phyloP scores from a whole-genome alignment of 129 eudicot genomes.

The Flaveria trinervia region DNA sequence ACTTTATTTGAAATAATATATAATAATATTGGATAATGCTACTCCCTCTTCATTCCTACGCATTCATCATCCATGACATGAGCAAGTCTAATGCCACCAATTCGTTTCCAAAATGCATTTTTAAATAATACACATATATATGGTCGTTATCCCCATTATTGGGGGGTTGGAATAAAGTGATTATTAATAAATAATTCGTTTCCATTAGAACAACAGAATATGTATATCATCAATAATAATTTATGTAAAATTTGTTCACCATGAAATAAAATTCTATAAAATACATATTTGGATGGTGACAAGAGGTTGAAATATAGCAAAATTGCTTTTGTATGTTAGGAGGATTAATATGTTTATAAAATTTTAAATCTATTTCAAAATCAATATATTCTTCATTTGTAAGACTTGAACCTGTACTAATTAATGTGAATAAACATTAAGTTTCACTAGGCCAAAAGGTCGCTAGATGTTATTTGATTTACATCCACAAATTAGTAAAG shows the following conservation, averaged over 20 bases:
- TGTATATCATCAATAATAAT: background rate
- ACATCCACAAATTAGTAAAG: too few relatives aligned
- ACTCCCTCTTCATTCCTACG: slow-evolving; percentile 18
- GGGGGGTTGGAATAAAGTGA: slow-evolving; percentile 21
- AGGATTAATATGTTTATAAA: background rate
- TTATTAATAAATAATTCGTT: background rate
- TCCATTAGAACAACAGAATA: slow-evolving; percentile 21
- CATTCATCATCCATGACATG: slow-evolving; percentile 48
- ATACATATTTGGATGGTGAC: slow-evolving; percentile 6
- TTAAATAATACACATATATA: background rate
- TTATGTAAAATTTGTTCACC: background rate
- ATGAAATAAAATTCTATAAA: background rate
- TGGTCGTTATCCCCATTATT: slow-evolving; percentile 42
- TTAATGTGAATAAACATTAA: too few relatives aligned
- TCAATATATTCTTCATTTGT: too few relatives aligned
- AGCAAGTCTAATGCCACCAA: slow-evolving; percentile 35
- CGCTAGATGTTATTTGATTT: too few relatives aligned
- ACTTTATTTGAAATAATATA: slow-evolving; percentile 26
- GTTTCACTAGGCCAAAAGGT: too few relatives aligned
- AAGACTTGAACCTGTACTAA: too few relatives aligned
- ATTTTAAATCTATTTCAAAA: too few relatives aligned
- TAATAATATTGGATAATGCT: slow-evolving; percentile 23
- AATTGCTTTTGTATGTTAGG: background rate
- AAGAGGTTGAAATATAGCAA: background rate
- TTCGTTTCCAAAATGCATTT: slow-evolving; percentile 2